Evolutionary conservation across 768 basidiomycete genomes (phyloP).

Genomic region (Hygrophoropsis aurantiaca): DNA sequence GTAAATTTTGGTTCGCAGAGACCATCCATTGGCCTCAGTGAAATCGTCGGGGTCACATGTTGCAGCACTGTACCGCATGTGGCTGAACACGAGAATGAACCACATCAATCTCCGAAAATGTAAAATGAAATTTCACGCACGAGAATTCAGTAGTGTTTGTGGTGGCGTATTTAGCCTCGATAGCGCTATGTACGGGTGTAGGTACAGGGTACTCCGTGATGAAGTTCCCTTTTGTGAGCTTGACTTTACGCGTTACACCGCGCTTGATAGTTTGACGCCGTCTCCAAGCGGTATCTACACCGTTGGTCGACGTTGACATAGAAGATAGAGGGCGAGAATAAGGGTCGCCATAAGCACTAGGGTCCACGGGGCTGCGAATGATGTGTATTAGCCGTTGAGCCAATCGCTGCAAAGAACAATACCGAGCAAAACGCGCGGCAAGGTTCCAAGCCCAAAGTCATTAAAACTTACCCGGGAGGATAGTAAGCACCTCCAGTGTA

Average conservation of each 20-base stretch:
- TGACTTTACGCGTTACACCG: conserved; percentile 91
- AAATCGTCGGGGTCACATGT: conserved; percentile 93
- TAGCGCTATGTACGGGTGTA: conserved; percentile 76
- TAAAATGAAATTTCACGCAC: conserved; percentile 44
- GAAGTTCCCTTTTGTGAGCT: conserved; percentile 91
- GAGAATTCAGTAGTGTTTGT: conserved; percentile 87
- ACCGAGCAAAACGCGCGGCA: background rate
- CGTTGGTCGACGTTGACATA: conserved; percentile 54
- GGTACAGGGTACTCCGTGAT: conserved; percentile 89
- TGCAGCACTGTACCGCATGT: conserved; percentile 94
- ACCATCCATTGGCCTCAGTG: conserved; percentile 74
- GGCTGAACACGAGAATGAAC: conserved; percentile 33
- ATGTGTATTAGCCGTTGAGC: conserved; percentile 8
- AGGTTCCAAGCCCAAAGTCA: background rate
- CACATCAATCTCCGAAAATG: background rate
- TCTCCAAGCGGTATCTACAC: conserved; percentile 60
- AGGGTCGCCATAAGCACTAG: conserved; percentile 65
- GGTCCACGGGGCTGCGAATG: conserved; percentile 47
- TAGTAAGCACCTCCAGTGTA: conserved; percentile 64
- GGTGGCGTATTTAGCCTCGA: conserved; percentile 74
- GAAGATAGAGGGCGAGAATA: conserved; percentile 55
- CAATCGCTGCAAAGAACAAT: conserved; percentile 6
- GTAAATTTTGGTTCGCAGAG: conserved; percentile 81
- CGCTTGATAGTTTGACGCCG: conserved; percentile 91
- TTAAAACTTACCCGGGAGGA: conserved; percentile 62